These are phyloP conservation scores for Phytophthora sansomeana DNA, from an alignment of 352 stramenopile species.

Conservation along the genomic window DNA sequence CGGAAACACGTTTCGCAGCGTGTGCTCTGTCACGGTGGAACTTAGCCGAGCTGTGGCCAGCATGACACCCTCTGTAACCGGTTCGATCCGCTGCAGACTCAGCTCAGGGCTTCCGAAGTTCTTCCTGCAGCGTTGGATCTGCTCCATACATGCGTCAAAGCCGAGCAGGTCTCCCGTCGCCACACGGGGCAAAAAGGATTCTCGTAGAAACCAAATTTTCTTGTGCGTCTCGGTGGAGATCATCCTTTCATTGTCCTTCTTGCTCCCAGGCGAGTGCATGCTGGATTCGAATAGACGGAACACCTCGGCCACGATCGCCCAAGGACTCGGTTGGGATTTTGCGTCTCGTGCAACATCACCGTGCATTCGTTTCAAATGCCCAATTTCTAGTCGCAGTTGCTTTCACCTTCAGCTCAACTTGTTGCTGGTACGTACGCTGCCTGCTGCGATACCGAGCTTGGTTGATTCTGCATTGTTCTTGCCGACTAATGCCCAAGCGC, in stretches of 20 bases:
- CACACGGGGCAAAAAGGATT: conserved; percentile 1
- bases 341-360: neutral
- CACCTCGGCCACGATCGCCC: conserved; percentile 7
- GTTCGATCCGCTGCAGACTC: conserved; percentile 7
- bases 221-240: neutral
- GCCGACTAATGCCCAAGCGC: conserved; percentile 4
- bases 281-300: neutral
- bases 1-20: conserved; percentile 6
- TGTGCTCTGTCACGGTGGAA: conserved; percentile 7
- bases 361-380: neutral
- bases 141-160: too few species aligned
- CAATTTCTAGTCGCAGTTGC: conserved; percentile 3
- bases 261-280: conserved; percentile 3
- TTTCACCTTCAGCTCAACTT: conserved; percentile 3
- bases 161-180: neutral
- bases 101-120: conserved; percentile 7
- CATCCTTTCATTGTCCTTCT: neutral
- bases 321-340: conserved; percentile 10
- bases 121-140: too few species aligned
- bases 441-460: conserved; percentile 24
- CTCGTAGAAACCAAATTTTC: neutral
- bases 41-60: neutral
- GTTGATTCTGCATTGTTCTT: conserved; percentile 14
- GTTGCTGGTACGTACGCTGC: conserved; percentile 2
- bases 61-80: neutral